Percentiles rank a stretch among this genome's conserved stretches.
These are phyloP conservation scores for Collybiopsis luxurians DNA, from an alignment of 768 basidiomycete genomes.

Conservation along the genomic window DNA sequence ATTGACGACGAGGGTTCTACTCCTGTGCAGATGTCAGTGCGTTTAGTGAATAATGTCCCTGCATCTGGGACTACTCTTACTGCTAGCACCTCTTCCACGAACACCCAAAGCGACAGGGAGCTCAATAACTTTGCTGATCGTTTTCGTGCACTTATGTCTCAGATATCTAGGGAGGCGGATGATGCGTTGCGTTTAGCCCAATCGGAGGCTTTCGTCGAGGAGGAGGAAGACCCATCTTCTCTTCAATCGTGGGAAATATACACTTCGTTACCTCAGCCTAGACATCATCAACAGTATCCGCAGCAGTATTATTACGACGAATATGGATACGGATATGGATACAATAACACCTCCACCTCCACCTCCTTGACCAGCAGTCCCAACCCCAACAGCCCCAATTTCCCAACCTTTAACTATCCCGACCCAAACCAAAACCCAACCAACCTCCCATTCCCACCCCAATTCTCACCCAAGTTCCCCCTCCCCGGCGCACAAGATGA, in stretches of 20 bases:
- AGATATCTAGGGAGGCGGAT: conserved; percentile 53
- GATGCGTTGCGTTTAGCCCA: conserved; percentile 38
- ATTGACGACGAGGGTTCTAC: background rate
- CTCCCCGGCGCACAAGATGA: too few relatives aligned
- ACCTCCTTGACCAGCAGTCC: too few relatives aligned
- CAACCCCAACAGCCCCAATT: too few relatives aligned
- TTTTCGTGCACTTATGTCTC: conserved; percentile 48
- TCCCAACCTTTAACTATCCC: too few relatives aligned
- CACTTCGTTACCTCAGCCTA: conserved; percentile 5
- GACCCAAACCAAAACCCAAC: too few relatives aligned
- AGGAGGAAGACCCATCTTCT: conserved; percentile 15
- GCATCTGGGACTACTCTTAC: conserved; percentile 10
- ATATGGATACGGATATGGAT: too few relatives aligned
- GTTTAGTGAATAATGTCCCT: conserved; percentile 13
- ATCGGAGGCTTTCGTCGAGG: too few relatives aligned
- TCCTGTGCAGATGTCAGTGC: conserved; percentile 10
- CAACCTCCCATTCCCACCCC: too few relatives aligned
- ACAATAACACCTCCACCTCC: too few relatives aligned
- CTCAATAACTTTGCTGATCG: conserved; percentile 44
- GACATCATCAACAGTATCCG: conserved; percentile 78
- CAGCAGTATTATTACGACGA: too few relatives aligned
- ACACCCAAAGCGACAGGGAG: conserved; percentile 27
- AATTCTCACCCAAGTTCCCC: too few relatives aligned
- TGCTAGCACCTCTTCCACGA: background rate
- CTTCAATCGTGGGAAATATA: conserved; percentile 10